A percentile compares a stretch with the other conserved stretches of the same genome.
These are phyloP conservation scores for Solanum lycopersicoides DNA, from an alignment of 257 asterid genomes.

Conservation along the genomic window DNA sequence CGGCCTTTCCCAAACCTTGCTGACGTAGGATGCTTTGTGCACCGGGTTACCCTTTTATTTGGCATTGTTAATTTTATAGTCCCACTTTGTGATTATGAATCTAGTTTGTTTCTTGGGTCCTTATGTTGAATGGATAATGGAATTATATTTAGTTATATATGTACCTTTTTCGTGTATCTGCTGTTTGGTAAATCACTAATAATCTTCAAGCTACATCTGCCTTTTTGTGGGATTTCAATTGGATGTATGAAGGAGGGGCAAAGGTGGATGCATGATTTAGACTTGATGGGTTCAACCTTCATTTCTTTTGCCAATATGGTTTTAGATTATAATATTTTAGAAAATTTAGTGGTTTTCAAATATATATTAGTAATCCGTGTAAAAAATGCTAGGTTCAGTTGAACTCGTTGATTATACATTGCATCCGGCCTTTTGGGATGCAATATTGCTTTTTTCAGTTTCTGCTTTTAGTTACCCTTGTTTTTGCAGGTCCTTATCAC, in stretches of 20 bases:
- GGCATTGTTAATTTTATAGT: neutral
- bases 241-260: neutral
- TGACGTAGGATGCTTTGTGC: neutral
- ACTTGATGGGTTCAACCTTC: neutral
- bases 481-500: slow-evolving; percentile 72
- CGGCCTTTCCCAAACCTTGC: neutral
- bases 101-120: neutral
- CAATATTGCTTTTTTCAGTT: neutral
- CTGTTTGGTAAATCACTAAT: neutral
- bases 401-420: neutral
- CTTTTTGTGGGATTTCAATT: neutral
- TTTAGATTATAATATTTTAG: neutral
- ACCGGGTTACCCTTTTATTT: neutral
- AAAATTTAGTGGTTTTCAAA: neutral
- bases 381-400: neutral
- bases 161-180: neutral
- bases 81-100: neutral
- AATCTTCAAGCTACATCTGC: neutral
- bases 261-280: neutral
- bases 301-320: neutral
- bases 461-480: slow-evolving; percentile 1
- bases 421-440: neutral
- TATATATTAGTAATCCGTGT: neutral
- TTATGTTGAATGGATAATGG: neutral
- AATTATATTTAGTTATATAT: neutral